Base-by-base conservation (phyloP, 2,329 filamentous ascomycete species). In the Lachnellula hyalina region DNA sequence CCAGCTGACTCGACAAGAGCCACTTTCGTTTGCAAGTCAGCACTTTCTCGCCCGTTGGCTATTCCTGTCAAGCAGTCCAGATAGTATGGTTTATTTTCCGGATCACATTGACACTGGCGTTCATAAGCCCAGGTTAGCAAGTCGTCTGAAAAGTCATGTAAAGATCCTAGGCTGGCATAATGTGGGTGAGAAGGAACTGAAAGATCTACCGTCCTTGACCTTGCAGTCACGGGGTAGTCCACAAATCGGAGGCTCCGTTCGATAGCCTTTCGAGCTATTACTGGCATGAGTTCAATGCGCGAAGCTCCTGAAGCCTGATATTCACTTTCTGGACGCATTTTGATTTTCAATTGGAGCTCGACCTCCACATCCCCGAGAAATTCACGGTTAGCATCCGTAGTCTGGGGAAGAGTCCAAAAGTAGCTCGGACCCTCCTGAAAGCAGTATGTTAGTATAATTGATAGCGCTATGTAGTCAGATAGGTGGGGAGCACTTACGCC, bases 61-160 rank as follows among this genome's bases (percentile, higher is more conserved):
- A 89, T 79, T 47, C 77, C 73, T 61, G 79, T 76, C n/a, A 90
- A 72, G 63, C 82, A 86, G 67, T 85, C 79, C 56, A 88, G 77
- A 66, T 88, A 89, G 65, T 83, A 82, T 2, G 83, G 70, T 17
- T 73, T 72, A 56, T 81, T 79, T 19, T 63, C 59, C 19, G 77
- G 75, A 66, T 89, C 83, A 49, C 76, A 77, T 8, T 72, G 66
- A 23, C 76, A 72, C 70, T 89, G 86, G 35, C 80, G 75, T 23
- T 81, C 74, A 65, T 82, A 89, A 4, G 83, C 81, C 67, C 83
- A 86, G 28, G 77, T 71, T 17, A 90, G 71, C n/a, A 85, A 70
- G 1, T 72, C 65, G 63, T 87, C 82, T 5, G 80, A 77, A 68
- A 88, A 87, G 64, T 86, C 80, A 40, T 79, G 76, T 8, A 83